A percentile compares a stretch with the other conserved stretches of the same genome.
Conservation (phyloP, 345 rosid genomes). For the Eucalyptus regnans region DNA sequence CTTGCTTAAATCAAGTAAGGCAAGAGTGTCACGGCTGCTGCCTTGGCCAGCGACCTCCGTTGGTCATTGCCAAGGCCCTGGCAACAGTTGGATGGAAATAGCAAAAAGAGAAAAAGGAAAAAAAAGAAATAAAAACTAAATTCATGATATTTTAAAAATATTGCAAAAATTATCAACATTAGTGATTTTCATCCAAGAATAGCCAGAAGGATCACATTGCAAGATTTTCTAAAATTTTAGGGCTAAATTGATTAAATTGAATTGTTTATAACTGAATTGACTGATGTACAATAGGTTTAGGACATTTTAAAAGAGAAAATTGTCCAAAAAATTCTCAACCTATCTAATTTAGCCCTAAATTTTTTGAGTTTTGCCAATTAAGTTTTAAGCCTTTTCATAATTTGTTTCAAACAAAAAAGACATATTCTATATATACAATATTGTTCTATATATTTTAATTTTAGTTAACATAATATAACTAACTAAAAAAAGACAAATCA, state of each 20-base stretch:
- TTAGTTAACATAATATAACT: too few relatives aligned
- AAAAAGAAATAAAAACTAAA: too few relatives aligned
- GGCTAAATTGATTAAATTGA: background rate
- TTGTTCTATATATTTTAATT: too few relatives aligned
- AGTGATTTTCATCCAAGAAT: background rate
- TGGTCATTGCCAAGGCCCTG: background rate
- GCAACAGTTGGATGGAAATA: background rate
- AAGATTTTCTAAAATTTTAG: background rate
- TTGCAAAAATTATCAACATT: background rate
- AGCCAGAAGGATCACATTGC: rapidly evolving
- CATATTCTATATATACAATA: too few relatives aligned
- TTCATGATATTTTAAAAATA: background rate
- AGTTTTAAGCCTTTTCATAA: background rate
- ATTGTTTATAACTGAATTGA: background rate
- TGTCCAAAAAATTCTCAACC: background rate
- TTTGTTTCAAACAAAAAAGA: too few relatives aligned
- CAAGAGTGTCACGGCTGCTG: background rate
- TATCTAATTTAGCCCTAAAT: too few relatives aligned
- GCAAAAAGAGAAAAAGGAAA: too few relatives aligned
- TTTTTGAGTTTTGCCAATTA: too few relatives aligned
- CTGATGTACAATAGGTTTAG: rapidly evolving
- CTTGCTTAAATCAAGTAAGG: background rate
- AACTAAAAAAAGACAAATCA: too few relatives aligned
- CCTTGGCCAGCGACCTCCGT: background rate
- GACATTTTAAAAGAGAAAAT: background rate